Evolutionary conservation across 305 asterid genomes (phyloP), one percentile per base, ranked within the genome.

Genomic region (Andrographis paniculata): DNA sequence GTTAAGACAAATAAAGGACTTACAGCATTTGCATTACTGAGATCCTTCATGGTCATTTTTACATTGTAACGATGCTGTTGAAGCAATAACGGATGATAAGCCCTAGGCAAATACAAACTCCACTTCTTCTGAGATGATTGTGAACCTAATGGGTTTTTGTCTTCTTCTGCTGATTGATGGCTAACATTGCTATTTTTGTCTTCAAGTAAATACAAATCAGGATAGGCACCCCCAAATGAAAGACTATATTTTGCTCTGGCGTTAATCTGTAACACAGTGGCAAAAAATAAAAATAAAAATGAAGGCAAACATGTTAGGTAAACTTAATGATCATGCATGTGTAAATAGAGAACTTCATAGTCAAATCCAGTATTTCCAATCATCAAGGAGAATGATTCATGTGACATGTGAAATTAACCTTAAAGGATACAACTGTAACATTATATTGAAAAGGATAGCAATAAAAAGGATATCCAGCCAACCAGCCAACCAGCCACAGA

Each of bases 171-270:
- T 53, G 70, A 56, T 61, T 67, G 74, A 55, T 65, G 50, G 38
- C 46, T 48, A 64, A 56, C 59, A 52, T 53, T 46, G 59, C 65
- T 63, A 63, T 63, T 74, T 46, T 66, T 59, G 35, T 63, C 79
- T 64, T 68, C 69, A 50, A 82, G 93, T 64, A 78, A 67, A 74
- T 71, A 83, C 59, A 91, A 63, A 55, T 83, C 85, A 30, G 99
- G 99, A 47, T 49, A 79, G 55, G 95, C 61, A 52, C 99, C 99
- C 59, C 77, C 89, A 72, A 71, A 77, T 47, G 89, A 81, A 62
- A 91, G 74, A 65, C 99, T 68, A 63, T 83, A 91, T 48, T 64
- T 74, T 53, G 99, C 99, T 63, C 96, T 84, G 33, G 99, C 95
- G 59, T 83, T 91, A 53, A 91, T 75, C 99, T 91, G 79, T 35